Evolutionary conservation across 257 asterid genomes (phyloP).

Genomic region (Knoxia roxburghii): DNA sequence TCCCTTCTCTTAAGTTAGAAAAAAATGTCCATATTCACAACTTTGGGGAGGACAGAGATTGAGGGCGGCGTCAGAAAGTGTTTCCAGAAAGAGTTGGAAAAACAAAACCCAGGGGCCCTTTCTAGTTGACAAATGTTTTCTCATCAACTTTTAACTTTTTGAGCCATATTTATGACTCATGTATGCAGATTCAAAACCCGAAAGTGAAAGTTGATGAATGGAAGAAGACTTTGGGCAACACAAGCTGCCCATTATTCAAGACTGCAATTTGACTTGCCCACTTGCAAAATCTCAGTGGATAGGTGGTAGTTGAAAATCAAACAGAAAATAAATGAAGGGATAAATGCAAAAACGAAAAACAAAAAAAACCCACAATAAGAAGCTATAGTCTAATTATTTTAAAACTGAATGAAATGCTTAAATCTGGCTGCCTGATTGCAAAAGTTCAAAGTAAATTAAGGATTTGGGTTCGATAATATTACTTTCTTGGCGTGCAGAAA

Average conservation of each 20-base stretch:
- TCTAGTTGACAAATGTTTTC: neutral
- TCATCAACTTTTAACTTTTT: conserved; percentile 8
- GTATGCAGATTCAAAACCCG: conserved; percentile 17
- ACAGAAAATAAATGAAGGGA: neutral
- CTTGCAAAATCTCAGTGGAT: conserved; percentile 55
- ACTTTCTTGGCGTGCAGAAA: neutral
- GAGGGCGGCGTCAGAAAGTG: neutral
- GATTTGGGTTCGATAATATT: neutral
- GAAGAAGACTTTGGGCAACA: conserved; percentile 12
- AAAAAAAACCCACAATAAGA: no score
- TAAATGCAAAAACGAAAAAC: neutral
- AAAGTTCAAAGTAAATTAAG: neutral
- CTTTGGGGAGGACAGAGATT: neutral
- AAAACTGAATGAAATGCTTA: no score
- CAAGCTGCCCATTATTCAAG: conserved; percentile 31
- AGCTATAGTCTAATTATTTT: no score
- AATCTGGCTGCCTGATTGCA: neutral
- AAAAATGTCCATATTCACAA: neutral
- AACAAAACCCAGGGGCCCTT: conserved; percentile 1
- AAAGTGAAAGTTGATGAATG: conserved; percentile 33
- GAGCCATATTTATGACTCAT: neutral
- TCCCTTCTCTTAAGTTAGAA: neutral
- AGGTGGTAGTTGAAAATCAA: conserved; percentile 40
- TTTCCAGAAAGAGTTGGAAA: conserved; percentile 19
- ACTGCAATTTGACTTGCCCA: conserved; percentile 34